A percentile compares a stretch with the other conserved stretches of the same genome.
Evolutionary conservation across 176 grass and related monocot species (phyloP).

Genomic region (Carex littledalei): DNA sequence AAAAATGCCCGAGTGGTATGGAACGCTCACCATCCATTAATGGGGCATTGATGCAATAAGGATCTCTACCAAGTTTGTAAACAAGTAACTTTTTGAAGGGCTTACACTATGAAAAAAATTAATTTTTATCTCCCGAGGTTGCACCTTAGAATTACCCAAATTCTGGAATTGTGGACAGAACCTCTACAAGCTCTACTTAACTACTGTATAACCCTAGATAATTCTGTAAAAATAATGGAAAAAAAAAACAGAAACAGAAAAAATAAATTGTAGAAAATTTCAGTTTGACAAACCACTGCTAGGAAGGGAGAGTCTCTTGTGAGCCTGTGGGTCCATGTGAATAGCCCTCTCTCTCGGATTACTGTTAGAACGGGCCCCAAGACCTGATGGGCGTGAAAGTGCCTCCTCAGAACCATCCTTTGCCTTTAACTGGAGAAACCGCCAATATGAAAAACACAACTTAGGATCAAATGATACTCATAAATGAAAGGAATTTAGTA

Average conservation of each 20-base stretch:
- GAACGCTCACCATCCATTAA: neutral
- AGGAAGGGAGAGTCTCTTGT: constrained; percentile 69
- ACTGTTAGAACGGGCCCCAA: constrained; percentile 42
- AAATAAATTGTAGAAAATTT: neutral
- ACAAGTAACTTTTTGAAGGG: neutral
- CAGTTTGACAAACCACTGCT: constrained; percentile 33
- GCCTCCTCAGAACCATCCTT: constrained; percentile 48
- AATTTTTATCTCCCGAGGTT: neutral
- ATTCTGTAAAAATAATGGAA: neutral
- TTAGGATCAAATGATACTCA: neutral
- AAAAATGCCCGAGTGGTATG: neutral
- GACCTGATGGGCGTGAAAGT: constrained; percentile 36
- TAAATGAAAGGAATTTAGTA: neutral
- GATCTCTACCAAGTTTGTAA: neutral
- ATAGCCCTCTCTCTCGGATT: constrained; percentile 67
- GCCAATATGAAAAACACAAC: neutral
- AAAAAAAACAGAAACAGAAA: neutral
- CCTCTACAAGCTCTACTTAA: neutral
- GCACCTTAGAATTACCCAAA: neutral
- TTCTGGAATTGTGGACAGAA: neutral
- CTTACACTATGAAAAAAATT: neutral
- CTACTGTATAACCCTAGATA: neutral
- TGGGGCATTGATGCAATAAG: neutral
- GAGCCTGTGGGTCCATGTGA: constrained; percentile 33
- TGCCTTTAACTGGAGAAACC: constrained; percentile 26